phyloP scores from a whole-genome alignment of 129 eudicot species.

The Erigeron canadensis region DNA sequence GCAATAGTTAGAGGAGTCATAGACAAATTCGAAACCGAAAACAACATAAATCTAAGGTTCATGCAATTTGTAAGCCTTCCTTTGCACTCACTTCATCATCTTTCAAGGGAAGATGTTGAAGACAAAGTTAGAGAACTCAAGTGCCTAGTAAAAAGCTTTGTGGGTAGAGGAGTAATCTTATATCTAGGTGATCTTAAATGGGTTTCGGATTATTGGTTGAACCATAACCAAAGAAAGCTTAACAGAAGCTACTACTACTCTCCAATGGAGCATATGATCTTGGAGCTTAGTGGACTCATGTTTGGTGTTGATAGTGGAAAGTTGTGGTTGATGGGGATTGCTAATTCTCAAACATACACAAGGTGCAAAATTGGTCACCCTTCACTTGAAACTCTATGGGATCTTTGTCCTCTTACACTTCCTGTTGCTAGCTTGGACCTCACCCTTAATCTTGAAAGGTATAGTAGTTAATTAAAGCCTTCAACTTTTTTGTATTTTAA shows the following conservation, averaged over 20 bases:
- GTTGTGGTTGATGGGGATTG: slow-evolving; percentile 75
- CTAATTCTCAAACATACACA: slow-evolving; percentile 64
- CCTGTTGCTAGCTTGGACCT: slow-evolving; percentile 72
- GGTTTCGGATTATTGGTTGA: slow-evolving; percentile 85
- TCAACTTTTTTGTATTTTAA: not conserved
- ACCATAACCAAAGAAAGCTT: slow-evolving; percentile 49
- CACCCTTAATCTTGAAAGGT: slow-evolving; percentile 77
- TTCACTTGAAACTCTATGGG: slow-evolving; percentile 78
- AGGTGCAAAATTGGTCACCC: slow-evolving; percentile 73
- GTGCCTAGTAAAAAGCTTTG: slow-evolving; percentile 59
- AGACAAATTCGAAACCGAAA: slow-evolving; percentile 65
- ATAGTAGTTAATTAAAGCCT: slow-evolving; percentile 14
- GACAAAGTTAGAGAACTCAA: slow-evolving; percentile 66
- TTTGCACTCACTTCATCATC: slow-evolving; percentile 46
- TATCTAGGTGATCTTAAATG: slow-evolving; percentile 84
- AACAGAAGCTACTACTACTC: slow-evolving; percentile 41
- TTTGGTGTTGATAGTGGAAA: slow-evolving; percentile 60
- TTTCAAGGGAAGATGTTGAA: slow-evolving; percentile 71
- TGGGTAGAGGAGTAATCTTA: slow-evolving; percentile 70
- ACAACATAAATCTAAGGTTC: slow-evolving; percentile 47
- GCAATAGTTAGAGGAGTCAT: slow-evolving; percentile 61
- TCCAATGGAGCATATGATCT: slow-evolving; percentile 76
- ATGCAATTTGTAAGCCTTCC: slow-evolving; percentile 88
- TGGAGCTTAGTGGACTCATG: slow-evolving; percentile 74
- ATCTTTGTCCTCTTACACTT: slow-evolving; percentile 71